These are phyloP conservation scores for Magnolia sinica DNA, from an alignment of 164 flowering plant species.

Conservation along the genomic window DNA sequence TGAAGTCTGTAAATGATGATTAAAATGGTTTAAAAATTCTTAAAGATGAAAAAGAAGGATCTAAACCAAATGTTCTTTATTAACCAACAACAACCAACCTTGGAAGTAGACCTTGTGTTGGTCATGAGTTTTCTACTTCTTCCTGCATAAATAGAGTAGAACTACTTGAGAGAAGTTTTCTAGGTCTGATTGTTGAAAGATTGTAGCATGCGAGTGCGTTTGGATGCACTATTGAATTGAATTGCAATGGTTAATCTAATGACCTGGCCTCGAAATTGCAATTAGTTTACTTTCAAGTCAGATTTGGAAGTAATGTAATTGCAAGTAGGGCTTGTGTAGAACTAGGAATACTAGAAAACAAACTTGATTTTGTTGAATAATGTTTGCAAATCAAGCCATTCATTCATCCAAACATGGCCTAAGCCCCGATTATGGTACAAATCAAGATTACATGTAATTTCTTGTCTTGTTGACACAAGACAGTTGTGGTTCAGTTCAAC, in stretches of 20 bases:
- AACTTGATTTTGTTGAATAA: no score
- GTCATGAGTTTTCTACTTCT: slow-evolving; percentile 7
- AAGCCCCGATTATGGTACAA: neutral
- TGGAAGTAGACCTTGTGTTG: neutral
- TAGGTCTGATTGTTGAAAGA: neutral
- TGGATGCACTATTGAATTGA: no score
- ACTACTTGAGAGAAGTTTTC: neutral
- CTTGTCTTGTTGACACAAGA: neutral
- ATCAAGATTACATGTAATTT: neutral
- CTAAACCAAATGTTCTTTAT: neutral
- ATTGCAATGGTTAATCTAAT: no score
- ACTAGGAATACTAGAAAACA: no score
- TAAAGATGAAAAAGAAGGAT: neutral
- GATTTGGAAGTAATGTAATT: no score
- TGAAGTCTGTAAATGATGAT: slow-evolving; percentile 22
- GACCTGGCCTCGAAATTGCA: no score
- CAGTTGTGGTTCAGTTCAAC: neutral
- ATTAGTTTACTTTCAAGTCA: no score
- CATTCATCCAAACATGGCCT: no score
- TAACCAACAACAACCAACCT: slow-evolving; percentile 7
- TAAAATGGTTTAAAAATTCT: neutral
- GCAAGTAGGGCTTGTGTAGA: no score
- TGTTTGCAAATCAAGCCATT: no score
- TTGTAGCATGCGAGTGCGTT: no score
- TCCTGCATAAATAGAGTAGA: slow-evolving; percentile 10